phyloP scores from a whole-genome alignment of 352 stramenopile genomes.

The Aphanomyces invadans region DNA sequence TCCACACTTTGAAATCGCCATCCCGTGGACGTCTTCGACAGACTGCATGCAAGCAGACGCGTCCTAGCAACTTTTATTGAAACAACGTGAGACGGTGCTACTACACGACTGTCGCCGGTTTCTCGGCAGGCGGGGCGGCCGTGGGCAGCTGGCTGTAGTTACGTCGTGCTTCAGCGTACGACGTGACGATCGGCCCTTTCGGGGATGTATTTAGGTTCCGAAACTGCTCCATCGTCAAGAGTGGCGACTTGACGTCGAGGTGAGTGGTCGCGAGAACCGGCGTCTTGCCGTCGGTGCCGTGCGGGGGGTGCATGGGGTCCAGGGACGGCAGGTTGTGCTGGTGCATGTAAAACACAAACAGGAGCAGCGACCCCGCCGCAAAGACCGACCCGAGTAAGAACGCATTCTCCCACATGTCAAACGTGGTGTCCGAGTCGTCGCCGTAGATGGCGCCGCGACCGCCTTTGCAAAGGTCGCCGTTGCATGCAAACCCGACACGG shows the following conservation, averaged over 20 bases:
- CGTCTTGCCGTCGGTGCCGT: conserved; percentile 22
- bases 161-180: conserved; percentile 48
- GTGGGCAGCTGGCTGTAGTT: conserved; percentile 42
- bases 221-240: conserved; percentile 33
- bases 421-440: conserved; percentile 28
- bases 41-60: too few species aligned
- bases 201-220: conserved; percentile 27
- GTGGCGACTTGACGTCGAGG: conserved; percentile 56
- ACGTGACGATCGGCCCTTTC: conserved; percentile 29
- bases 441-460: conserved; percentile 60
- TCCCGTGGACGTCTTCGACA: too few species aligned
- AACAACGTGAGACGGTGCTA: background rate
- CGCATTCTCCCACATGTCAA: conserved; percentile 48
- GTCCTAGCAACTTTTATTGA: too few species aligned
- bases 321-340: conserved; percentile 47
- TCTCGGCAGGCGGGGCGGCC: background rate
- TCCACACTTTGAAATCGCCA: too few species aligned
- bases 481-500: conserved; percentile 81
- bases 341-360: conserved; percentile 77
- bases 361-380: conserved; percentile 63
- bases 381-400: conserved; percentile 66
- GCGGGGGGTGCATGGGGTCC: conserved; percentile 24
- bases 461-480: conserved; percentile 66
- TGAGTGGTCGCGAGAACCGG: conserved; percentile 23
- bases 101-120: background rate